A percentile compares a stretch with the other conserved stretches of the same genome.
These are phyloP conservation scores for Keithomyces neogunnii DNA, from an alignment of 2,329 filamentous ascomycete species.

Conservation along the genomic window DNA sequence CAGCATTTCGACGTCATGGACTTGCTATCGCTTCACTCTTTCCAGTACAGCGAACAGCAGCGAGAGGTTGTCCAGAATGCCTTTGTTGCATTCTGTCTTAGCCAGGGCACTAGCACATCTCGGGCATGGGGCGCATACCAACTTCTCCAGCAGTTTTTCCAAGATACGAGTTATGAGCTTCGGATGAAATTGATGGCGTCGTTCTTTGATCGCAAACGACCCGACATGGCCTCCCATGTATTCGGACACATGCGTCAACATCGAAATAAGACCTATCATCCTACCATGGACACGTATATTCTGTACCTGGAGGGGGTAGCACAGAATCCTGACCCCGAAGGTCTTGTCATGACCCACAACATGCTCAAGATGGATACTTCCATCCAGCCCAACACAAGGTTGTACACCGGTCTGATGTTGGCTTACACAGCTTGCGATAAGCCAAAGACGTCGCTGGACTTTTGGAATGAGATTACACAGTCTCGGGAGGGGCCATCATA, in stretches of 20 bases:
- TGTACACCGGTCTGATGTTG: slow-evolving; percentile 81
- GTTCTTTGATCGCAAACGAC: slow-evolving; percentile 69
- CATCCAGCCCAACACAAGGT: slow-evolving; percentile 64
- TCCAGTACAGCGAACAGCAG: slow-evolving; percentile 61
- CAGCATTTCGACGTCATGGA: slow-evolving; percentile 75
- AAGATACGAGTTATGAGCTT: slow-evolving; percentile 54
- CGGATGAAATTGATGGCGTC: slow-evolving; percentile 69
- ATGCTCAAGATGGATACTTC: slow-evolving; percentile 89
- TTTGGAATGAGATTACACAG: slow-evolving; percentile 77
- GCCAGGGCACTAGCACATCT: slow-evolving; percentile 52
- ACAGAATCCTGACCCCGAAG: slow-evolving; percentile 41
- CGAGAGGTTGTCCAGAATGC: slow-evolving; percentile 56
- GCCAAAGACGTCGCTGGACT: slow-evolving; percentile 59
- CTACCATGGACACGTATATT: slow-evolving; percentile 67
- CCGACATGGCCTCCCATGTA: slow-evolving; percentile 78
- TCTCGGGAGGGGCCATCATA: slow-evolving; percentile 82
- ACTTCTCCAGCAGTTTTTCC: slow-evolving; percentile 56
- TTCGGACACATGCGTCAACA: slow-evolving; percentile 94
- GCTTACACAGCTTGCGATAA: slow-evolving; percentile 67
- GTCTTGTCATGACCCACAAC: slow-evolving; percentile 73
- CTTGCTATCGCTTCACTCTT: slow-evolving; percentile 66
- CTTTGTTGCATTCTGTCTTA: slow-evolving; percentile 60
- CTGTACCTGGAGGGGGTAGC: slow-evolving; percentile 70
- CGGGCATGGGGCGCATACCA: slow-evolving; percentile 59
- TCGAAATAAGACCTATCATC: slow-evolving; percentile 51